phyloP scores from a whole-genome alignment of 495 filamentous ascomycete genomes.

The Durotheca rogersii region DNA sequence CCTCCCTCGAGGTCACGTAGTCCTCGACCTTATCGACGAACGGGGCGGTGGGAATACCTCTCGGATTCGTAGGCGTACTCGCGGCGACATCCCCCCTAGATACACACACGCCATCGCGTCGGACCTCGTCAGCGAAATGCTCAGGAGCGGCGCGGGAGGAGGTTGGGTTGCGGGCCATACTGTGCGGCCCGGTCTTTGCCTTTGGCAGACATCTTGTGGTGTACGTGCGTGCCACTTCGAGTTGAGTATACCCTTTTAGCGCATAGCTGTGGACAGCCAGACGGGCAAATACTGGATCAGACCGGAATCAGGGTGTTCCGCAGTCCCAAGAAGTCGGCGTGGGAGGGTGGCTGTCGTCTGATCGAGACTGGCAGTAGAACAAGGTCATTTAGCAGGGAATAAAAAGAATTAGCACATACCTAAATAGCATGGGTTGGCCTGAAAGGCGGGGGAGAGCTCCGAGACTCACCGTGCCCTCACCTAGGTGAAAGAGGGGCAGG shows the following conservation, averaged over 20 bases:
- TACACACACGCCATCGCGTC: no score
- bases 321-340: no score
- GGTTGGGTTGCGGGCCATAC: conserved; percentile 25
- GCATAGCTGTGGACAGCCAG: conserved; percentile 15
- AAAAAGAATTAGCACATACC: no score
- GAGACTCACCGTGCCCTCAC: conserved; percentile 7
- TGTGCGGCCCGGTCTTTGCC: conserved; percentile 34
- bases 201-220: conserved; percentile 35
- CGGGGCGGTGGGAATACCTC: conserved; percentile 91
- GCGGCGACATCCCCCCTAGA: conserved; percentile 54
- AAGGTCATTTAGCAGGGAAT: no score
- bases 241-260: no score
- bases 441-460: conserved; percentile 15
- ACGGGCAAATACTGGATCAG: no score
- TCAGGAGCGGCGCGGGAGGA: no score
- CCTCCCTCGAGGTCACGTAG: conserved; percentile 81
- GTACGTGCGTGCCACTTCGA: conserved; percentile 3
- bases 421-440: no score
- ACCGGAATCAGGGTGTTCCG: no score
- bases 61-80: conserved; percentile 79
- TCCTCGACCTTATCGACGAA: conserved; percentile 97
- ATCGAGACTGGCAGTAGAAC: no score
- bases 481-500: conserved; percentile 21
- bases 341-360: no score
- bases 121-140: conserved; percentile 1